phyloP scores from a whole-genome alignment of 495 filamentous ascomycete species.

The Echria macrotheca region DNA sequence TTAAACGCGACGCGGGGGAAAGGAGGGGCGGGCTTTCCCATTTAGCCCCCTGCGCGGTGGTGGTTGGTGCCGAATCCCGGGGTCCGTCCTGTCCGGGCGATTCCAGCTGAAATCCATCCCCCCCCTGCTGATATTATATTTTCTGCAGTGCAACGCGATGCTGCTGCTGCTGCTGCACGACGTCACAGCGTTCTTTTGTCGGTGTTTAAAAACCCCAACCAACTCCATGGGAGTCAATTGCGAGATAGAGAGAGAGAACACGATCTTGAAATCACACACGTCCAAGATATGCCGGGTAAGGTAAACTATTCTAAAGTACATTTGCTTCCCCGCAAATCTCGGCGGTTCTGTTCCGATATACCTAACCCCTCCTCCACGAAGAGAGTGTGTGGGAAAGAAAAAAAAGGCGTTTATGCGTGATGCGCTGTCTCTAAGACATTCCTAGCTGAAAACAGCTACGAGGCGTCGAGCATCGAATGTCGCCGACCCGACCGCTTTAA shows the following conservation, averaged over 20 bases:
- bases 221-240: too few species aligned
- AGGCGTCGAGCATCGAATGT: not conserved
- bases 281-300: too few species aligned
- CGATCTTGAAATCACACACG: too few species aligned
- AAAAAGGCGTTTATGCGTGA: slow-evolving; percentile 1
- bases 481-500: too few species aligned
- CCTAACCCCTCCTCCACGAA: not conserved
- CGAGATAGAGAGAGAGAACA: too few species aligned
- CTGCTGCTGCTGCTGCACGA: not conserved
- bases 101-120: slow-evolving; percentile 5
- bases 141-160: not conserved
- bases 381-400: not conserved
- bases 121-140: not conserved
- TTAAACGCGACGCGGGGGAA: slow-evolving; percentile 6
- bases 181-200: not conserved
- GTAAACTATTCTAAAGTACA: too few species aligned
- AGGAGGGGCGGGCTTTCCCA: slow-evolving; percentile 2
- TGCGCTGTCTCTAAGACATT: slow-evolving; percentile 11
- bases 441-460: slow-evolving; percentile 7
- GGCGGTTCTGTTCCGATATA: too few species aligned
- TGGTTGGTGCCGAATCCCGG: not conserved
- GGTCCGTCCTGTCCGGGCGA: not conserved
- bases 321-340: too few species aligned
- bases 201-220: too few species aligned
- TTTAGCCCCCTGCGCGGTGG: too few species aligned